phyloP scores from a whole-genome alignment of 1,284 basidiomycete species.

The Malassezia pachydermatis region DNA sequence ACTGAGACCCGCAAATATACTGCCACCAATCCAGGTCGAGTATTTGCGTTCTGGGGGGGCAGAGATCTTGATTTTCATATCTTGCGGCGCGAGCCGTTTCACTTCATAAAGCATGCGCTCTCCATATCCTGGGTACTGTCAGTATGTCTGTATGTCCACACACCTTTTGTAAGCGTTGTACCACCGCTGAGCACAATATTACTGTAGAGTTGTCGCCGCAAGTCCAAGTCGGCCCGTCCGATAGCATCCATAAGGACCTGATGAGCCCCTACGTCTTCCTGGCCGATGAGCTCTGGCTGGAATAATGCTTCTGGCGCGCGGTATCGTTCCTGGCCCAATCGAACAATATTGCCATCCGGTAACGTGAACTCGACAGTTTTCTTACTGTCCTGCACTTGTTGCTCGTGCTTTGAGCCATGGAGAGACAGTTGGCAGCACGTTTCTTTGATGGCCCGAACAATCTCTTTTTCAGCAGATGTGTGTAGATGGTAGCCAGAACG shows the following conservation, averaged over 20 bases:
- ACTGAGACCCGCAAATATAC: constrained; percentile 69
- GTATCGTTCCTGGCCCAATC: constrained; percentile 92
- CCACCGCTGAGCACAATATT: constrained; percentile 96
- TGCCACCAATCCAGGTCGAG: constrained; percentile 96
- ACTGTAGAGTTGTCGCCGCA: constrained; percentile 85
- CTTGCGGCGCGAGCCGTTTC: constrained; percentile 89
- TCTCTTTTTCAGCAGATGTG: constrained; percentile 92
- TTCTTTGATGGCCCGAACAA: constrained; percentile 95
- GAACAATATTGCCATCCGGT: constrained; percentile 84
- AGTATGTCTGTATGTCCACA: neutral
- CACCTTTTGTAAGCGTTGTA: constrained; percentile 58
- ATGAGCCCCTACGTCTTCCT: constrained; percentile 92
- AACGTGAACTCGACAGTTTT: constrained; percentile 73
- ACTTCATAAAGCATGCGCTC: constrained; percentile 89
- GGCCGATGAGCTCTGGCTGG: constrained; percentile 90
- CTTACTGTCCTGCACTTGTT: constrained; percentile 52
- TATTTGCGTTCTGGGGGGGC: constrained; percentile 99
- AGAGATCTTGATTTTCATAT: constrained; percentile 97
- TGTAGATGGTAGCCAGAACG: constrained; percentile 91
- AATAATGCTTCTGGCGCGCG: constrained; percentile 95
- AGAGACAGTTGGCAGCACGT: constrained; percentile 90
- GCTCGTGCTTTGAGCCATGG: constrained; percentile 56
- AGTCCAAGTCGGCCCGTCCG: constrained; percentile 60
- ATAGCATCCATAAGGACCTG: constrained; percentile 58
- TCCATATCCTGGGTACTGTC: constrained; percentile 58